Percentiles rank a stretch among this genome's conserved stretches.
Evolutionary conservation across 129 eudicot species (phyloP).

Genomic region (Chrysanthemum makinoi): DNA sequence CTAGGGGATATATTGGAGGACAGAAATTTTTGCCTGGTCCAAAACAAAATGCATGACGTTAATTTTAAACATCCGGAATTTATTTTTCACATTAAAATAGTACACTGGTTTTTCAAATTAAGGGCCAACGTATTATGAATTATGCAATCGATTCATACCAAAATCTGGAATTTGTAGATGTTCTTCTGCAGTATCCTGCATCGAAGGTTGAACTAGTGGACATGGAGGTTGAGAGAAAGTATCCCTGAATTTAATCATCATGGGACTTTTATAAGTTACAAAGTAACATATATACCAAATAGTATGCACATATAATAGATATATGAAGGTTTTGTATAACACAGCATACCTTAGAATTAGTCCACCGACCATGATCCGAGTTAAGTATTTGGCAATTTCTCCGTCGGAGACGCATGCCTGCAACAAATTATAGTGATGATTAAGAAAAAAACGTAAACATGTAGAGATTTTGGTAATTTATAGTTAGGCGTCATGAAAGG

Average conservation of each 20-base stretch:
- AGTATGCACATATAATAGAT: not conserved
- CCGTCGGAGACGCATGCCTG: slow-evolving; percentile 89
- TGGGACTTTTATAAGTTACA: slow-evolving; percentile 17
- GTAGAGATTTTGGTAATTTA: not conserved
- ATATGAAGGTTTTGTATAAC: not conserved
- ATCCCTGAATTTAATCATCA: slow-evolving; percentile 61
- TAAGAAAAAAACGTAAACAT: slow-evolving; percentile 6
- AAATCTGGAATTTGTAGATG: slow-evolving; percentile 59
- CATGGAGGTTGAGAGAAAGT: slow-evolving; percentile 83
- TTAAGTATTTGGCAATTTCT: slow-evolving; percentile 61
- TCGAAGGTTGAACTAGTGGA: slow-evolving; percentile 76
- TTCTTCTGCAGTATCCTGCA: slow-evolving; percentile 46
- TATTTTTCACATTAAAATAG: too few species aligned
- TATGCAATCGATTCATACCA: slow-evolving; percentile 40
- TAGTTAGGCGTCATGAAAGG: slow-evolving; percentile 11
- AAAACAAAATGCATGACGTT: slow-evolving; percentile 23
- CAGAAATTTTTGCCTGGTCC: slow-evolving; percentile 64
- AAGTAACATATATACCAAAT: slow-evolving; percentile 9
- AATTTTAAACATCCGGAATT: slow-evolving; percentile 20
- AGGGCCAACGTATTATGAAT: not conserved
- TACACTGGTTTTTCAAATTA: not conserved
- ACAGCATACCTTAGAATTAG: slow-evolving; percentile 63
- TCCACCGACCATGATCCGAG: slow-evolving; percentile 66
- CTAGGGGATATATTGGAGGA: slow-evolving; percentile 90
- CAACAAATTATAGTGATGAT: slow-evolving; percentile 16